Conservation (phyloP, 2,329 filamentous ascomycete genomes). For the Aspergillus clavatus region DNA sequence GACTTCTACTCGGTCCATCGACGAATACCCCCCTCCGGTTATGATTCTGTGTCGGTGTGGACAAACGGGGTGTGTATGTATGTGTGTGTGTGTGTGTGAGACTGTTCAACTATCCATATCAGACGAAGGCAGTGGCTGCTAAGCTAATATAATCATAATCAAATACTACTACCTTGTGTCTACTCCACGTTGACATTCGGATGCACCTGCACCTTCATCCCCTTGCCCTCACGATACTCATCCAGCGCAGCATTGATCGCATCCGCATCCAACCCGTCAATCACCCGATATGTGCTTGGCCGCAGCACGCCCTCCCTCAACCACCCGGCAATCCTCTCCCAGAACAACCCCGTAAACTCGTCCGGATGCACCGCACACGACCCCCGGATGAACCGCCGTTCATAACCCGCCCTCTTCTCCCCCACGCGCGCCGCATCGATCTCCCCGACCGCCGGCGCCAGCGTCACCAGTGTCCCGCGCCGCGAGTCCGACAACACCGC, state of each 20-base stretch:
- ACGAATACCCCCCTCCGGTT: no score
- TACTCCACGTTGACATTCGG: not conserved
- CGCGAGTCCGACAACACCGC: constrained; percentile 33
- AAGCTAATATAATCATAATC: not conserved
- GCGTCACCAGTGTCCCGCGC: constrained; percentile 29
- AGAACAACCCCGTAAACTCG: constrained; percentile 27
- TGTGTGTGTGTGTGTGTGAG: no score
- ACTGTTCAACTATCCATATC: not conserved
- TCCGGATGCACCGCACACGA: constrained; percentile 17
- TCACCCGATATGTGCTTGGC: constrained; percentile 26
- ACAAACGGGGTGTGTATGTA: no score
- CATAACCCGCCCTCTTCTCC: constrained; percentile 30
- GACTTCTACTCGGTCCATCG: no score
- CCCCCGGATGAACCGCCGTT: constrained; percentile 25
- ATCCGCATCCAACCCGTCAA: constrained; percentile 29
- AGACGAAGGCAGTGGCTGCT: not conserved
- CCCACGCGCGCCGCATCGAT: constrained; percentile 23
- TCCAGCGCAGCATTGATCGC: constrained; percentile 37
- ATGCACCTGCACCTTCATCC: constrained; percentile 23
- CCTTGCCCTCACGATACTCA: constrained; percentile 34
- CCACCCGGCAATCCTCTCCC: constrained; percentile 26
- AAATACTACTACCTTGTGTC: not conserved
- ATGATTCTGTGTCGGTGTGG: no score
- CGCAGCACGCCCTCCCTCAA: constrained; percentile 27
- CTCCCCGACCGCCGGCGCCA: constrained; percentile 8